phyloP scores from a whole-genome alignment of 306 rosid genomes.

The Parietaria judaica region DNA sequence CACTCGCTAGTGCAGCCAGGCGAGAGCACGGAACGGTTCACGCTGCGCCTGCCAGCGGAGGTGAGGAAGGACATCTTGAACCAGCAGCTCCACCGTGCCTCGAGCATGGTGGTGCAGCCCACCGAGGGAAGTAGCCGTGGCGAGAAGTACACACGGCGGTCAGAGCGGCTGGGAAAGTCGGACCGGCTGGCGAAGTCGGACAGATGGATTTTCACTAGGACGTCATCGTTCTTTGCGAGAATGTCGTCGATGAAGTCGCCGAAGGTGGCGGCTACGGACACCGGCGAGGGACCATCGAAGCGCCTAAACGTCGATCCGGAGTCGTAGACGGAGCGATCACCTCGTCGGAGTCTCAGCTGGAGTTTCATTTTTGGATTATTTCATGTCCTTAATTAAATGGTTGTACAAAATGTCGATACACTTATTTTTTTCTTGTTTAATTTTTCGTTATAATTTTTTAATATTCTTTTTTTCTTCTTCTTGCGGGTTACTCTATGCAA shows the following conservation, averaged over 20 bases:
- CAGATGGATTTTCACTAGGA: slow-evolving; percentile 53
- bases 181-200: slow-evolving; percentile 56
- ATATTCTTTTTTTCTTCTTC: background rate
- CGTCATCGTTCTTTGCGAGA: slow-evolving; percentile 53
- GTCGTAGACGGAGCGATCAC: slow-evolving; percentile 13
- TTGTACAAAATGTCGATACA: slow-evolving; percentile 2
- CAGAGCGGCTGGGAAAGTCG: slow-evolving; percentile 1
- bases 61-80: slow-evolving; percentile 58
- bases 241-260: slow-evolving; percentile 57
- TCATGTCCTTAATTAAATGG: background rate
- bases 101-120: slow-evolving; percentile 55
- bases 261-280: slow-evolving; percentile 17
- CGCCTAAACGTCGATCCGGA: slow-evolving; percentile 23
- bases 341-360: slow-evolving; percentile 17
- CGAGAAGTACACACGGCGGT: slow-evolving; percentile 22
- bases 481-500: background rate
- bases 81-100: slow-evolving; percentile 48
- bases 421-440: background rate
- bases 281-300: slow-evolving; percentile 32
- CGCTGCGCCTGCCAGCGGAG: slow-evolving; percentile 58
- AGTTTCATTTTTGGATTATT: background rate
- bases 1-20: slow-evolving; percentile 70
- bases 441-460: background rate
- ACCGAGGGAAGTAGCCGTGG: slow-evolving; percentile 45
- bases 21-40: slow-evolving; percentile 71